Evolutionary conservation across 345 rosid genomes (phyloP), one percentile per base, ranked within the genome.

Genomic region (Salix brachista): DNA sequence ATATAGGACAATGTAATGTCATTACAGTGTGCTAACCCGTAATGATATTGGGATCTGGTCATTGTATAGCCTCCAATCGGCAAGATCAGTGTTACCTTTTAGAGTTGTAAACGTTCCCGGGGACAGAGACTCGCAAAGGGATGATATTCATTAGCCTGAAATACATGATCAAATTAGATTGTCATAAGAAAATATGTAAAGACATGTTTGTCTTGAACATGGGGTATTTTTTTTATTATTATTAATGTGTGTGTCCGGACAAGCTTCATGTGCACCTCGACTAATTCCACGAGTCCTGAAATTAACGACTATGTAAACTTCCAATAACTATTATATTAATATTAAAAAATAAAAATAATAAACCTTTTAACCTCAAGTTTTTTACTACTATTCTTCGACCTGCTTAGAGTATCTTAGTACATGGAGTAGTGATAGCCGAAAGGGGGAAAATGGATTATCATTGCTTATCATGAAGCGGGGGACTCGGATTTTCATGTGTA

Each of bases 381-480:
- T 2, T 30, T 30, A 30, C 32, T 30, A 30, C 3, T 30, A 30
- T 30, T 30, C 32, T 3, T n/a, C n/a, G n/a, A 30, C 32, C 32
- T 30, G 3, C 32, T 30, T 30, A 30, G 32, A 30, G 1, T 37
- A 21, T 37, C 77, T 30, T 75, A 42, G 78, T 73, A 64, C 84
- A 78, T 50, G 74, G 74, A 62, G 28, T 21, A 82, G 85, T 85
- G 83, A 82, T 60, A 75, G 71, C 85, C 85, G 84, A 82, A 82
- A 82, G 85, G 65, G 0, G 34, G 68, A 60, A 36, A 2, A 41
- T 21, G n/a, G 25, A 73, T 66, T 69, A 78, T 80, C 28, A 78
- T 82, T 71, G 69, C 75, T 44, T 82, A 82, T 85, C 80, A 82
- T 85, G 83, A 78, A 77, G 82, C 61, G 52, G 78, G 72, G 61